Conservation (phyloP, 2,329 filamentous ascomycete genomes). For the Alternaria metachromatica region DNA sequence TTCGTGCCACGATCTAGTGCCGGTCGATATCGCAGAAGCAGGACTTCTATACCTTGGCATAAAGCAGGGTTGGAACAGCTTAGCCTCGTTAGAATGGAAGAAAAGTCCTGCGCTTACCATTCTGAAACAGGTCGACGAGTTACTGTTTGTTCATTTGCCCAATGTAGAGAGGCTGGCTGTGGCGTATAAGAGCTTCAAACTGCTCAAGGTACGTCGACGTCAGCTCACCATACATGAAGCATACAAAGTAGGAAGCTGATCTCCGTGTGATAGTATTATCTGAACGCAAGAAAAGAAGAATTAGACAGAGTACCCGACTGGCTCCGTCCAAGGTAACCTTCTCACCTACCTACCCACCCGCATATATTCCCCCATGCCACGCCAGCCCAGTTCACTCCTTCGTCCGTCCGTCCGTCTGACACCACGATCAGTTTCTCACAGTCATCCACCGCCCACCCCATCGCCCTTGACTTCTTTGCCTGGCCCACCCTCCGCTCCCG, state of each 20-base stretch:
- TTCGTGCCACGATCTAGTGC: neutral
- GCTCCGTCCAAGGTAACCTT: slow-evolving; percentile 33
- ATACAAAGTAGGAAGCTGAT: neutral
- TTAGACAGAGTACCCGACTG: slow-evolving; percentile 37
- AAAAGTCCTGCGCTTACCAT: slow-evolving; percentile 40
- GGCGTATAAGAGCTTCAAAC: slow-evolving; percentile 44
- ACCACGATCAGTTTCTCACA: slow-evolving; percentile 16
- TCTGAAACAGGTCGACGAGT: slow-evolving; percentile 38
- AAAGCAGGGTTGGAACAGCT: slow-evolving; percentile 35
- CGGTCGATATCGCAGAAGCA: slow-evolving; percentile 23
- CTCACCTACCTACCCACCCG: neutral
- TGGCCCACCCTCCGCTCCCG: slow-evolving; percentile 43
- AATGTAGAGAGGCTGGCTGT: slow-evolving; percentile 35
- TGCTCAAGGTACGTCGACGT: slow-evolving; percentile 29
- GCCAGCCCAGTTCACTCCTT: slow-evolving; percentile 11
- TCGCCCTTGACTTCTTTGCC: slow-evolving; percentile 44
- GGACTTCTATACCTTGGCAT: slow-evolving; percentile 40
- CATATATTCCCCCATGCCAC: neutral
- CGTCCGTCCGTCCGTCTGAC: neutral
- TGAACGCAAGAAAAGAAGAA: slow-evolving; percentile 34
- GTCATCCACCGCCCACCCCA: slow-evolving; percentile 34
- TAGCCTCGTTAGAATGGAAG: slow-evolving; percentile 31
- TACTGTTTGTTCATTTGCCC: slow-evolving; percentile 35
- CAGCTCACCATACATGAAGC: neutral
- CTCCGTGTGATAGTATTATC: slow-evolving; percentile 33